Conservation (phyloP, 257 asterid species). For the Nicotiana obtusifolia region DNA sequence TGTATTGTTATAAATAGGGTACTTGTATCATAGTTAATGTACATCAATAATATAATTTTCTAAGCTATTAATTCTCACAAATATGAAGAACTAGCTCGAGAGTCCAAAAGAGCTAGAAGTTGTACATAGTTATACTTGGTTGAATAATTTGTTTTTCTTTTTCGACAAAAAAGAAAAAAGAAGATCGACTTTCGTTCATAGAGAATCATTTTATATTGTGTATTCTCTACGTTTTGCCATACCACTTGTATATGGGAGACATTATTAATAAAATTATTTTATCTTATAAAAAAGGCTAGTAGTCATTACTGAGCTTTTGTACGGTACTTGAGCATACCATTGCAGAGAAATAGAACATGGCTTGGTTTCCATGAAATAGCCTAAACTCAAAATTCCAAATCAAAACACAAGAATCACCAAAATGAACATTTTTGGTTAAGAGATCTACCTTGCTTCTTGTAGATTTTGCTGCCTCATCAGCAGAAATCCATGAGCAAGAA, state of each 20-base stretch:
- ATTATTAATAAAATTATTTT: neutral
- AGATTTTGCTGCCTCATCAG: constrained; percentile 87
- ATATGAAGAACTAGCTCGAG: too few relatives aligned
- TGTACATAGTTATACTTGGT: too few relatives aligned
- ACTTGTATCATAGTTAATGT: too few relatives aligned
- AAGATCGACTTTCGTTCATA: neutral
- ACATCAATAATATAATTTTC: too few relatives aligned
- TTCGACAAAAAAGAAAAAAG: too few relatives aligned
- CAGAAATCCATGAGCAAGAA: constrained; percentile 78
- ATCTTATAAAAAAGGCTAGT: neutral
- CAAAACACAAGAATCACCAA: neutral
- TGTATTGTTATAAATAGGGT: too few relatives aligned
- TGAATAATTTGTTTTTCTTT: too few relatives aligned
- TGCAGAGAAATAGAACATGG: neutral
- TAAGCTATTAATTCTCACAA: too few relatives aligned
- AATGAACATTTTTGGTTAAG: neutral
- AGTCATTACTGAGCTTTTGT: neutral
- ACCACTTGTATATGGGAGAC: neutral
- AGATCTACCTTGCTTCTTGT: constrained; percentile 81
- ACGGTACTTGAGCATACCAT: neutral
- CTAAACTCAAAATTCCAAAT: neutral
- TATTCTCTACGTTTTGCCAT: neutral
- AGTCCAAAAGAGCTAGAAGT: too few relatives aligned
- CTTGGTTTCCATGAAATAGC: constrained; percentile 3
- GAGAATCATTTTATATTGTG: neutral